Percentiles rank a stretch among this genome's conserved stretches.
Evolutionary conservation across 805 yeast genomes (phyloP).

Genomic region (Kockiozyma suomiensis): DNA sequence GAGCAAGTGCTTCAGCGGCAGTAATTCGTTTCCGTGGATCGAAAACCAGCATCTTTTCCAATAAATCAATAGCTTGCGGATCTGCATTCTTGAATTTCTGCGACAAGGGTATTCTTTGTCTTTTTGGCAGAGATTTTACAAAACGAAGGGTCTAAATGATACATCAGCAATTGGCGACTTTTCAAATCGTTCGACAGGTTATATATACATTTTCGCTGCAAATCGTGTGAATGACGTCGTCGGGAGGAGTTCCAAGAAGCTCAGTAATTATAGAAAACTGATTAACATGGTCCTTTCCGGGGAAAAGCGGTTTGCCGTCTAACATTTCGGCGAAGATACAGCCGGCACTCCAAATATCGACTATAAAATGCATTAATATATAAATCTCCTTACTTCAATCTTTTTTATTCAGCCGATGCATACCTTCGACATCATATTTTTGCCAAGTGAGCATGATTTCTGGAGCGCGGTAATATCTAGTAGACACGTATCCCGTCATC

Average conservation of each 20-base stretch:
- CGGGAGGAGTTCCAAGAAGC: constrained; percentile 92
- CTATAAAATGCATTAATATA: no score
- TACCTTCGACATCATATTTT: constrained; percentile 80
- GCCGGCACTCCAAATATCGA: constrained; percentile 97
- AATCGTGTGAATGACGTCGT: constrained; percentile 92
- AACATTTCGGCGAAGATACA: constrained; percentile 98
- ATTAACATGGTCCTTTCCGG: constrained; percentile 97
- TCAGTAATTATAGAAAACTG: constrained; percentile 97
- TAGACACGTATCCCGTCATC: constrained; percentile 97
- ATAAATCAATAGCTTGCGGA: constrained; percentile 80
- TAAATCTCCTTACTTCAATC: no score
- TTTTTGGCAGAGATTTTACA: constrained; percentile 88
- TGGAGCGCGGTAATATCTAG: constrained; percentile 95
- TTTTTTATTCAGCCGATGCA: no score
- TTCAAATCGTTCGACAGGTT: no score
- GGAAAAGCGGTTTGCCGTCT: constrained; percentile 94
- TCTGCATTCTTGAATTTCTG: constrained; percentile 74
- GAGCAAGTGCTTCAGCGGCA: constrained; percentile 86
- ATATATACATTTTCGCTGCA: constrained; percentile 72
- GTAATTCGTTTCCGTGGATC: constrained; percentile 94
- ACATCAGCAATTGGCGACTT: no score
- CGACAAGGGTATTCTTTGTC: constrained; percentile 87
- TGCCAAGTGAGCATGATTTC: constrained; percentile 99
- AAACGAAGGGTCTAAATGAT: constrained; percentile 69
- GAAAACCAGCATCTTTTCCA: constrained; percentile 88